phyloP scores from a whole-genome alignment of 768 basidiomycete genomes.

The Mycena pura region DNA sequence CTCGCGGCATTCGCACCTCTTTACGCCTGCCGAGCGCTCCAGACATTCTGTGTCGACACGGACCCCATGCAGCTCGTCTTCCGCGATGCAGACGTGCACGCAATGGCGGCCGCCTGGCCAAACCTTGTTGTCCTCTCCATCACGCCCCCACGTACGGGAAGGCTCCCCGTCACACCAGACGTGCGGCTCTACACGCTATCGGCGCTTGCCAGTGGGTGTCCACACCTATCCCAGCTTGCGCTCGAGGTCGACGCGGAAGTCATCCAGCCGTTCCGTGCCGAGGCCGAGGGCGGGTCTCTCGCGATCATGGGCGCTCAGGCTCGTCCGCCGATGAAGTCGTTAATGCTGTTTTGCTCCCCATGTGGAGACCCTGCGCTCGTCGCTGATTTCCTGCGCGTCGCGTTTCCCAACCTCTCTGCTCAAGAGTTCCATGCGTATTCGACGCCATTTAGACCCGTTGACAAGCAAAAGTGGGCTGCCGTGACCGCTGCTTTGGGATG shows the following conservation, averaged over 20 bases:
- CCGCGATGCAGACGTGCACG: constrained; percentile 15
- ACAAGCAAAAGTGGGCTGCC: constrained; percentile 7
- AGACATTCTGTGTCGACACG: constrained; percentile 23
- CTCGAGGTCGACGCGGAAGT: constrained; percentile 23
- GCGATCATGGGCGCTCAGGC: background rate
- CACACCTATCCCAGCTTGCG: constrained; percentile 9
- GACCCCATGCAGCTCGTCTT: constrained; percentile 7
- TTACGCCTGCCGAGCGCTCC: constrained; percentile 14
- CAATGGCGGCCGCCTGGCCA: constrained; percentile 25
- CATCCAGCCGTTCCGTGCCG: background rate
- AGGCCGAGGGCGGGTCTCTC: background rate
- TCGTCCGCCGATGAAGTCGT: constrained; percentile 10
- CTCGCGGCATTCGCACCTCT: constrained; percentile 20
- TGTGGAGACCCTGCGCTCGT: constrained; percentile 23
- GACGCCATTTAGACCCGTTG: background rate
- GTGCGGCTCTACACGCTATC: constrained; percentile 20
- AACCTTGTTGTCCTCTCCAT: constrained; percentile 2
- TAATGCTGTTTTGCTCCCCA: constrained; percentile 21
- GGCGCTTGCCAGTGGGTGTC: constrained; percentile 17
- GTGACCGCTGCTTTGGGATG: background rate
- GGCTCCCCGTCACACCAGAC: background rate
- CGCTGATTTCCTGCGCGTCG: constrained; percentile 14
- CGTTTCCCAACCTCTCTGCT: constrained; percentile 14
- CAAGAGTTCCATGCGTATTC: constrained; percentile 17
- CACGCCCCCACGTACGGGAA: constrained; percentile 2